Evolutionary conservation across 805 yeast genomes (phyloP), one percentile per base, ranked within the genome.

Genomic region (Saturnispora diversa): DNA sequence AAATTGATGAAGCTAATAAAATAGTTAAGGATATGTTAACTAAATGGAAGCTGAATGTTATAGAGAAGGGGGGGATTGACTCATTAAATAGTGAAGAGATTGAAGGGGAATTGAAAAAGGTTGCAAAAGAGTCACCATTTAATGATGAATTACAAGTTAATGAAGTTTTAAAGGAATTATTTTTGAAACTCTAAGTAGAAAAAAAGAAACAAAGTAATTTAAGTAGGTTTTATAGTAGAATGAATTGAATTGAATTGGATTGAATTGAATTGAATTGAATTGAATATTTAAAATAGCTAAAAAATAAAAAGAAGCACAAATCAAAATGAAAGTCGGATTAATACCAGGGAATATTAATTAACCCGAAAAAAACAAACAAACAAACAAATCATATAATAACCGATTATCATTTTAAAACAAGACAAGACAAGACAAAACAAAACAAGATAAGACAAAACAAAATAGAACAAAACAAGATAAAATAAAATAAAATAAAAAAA

Each of bases 1-100:
- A 81, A 40, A 63, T 78, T 31, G 51, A 65, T 3, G 53, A 58
- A 5, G 92, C 92, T 2, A 68, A 74, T n/a, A 69, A 63, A 8
- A 54, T 61, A 9, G 64, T 80, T 50, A 76, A 72, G 46, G 49
- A 46, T 9, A 53, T 79, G 2, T 59, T 80, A 38, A 70, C 68
- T 42, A 54, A 64, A 35, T 80, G 88, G 88, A 74, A 66, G 40
- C 15, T 50, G 1, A 58, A 62, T 23, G 69, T 76, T 29, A 69
- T 52, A 55, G 35, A 62, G 69, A 55, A 70, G 66, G 60, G 59
- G 44, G 48, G 64, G 67, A 5, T 64, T 70, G 52, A 68, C 50
- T 45, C 45, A 43, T 16, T 75, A 66, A 74, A 54, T 38, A 44
- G 61, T 4, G 65, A 58, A 11, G 71, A 66, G 35, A 69, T 71